A percentile compares a stretch with the other conserved stretches of the same genome.
phyloP scores from a whole-genome alignment of 1,284 basidiomycete genomes.

The Rhodofomes roseus region DNA sequence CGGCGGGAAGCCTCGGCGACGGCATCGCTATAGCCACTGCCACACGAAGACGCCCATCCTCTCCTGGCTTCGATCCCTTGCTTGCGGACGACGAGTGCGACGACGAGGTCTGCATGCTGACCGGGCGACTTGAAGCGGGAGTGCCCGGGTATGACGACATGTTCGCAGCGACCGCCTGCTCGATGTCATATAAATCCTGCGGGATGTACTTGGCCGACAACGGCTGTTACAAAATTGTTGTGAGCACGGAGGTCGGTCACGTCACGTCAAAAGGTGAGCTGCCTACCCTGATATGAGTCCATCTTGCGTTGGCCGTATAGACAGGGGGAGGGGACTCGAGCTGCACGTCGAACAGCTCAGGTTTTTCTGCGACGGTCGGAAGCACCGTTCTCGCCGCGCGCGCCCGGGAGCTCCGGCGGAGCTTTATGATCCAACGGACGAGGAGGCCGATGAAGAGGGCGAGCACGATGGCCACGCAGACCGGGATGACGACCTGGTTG shows the following conservation, averaged over 20 bases:
- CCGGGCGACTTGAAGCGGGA: background rate
- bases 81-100: background rate
- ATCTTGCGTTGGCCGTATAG: background rate
- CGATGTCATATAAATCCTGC: background rate
- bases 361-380: slow-evolving; percentile 1
- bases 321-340: background rate
- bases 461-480: background rate
- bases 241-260: background rate
- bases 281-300: slow-evolving; percentile 5
- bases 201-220: slow-evolving; percentile 5
- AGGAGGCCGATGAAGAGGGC: background rate
- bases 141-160: background rate
- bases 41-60: slow-evolving; percentile 6
- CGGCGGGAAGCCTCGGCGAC: background rate
- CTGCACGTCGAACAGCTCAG: slow-evolving; percentile 4
- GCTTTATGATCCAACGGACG: background rate
- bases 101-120: background rate
- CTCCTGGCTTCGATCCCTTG: background rate
- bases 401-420: background rate
- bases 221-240: background rate
- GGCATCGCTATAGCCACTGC: slow-evolving; percentile 10
- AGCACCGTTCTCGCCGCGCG: background rate
- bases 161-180: background rate
- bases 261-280: background rate
- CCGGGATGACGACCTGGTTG: slow-evolving; percentile 2